Base-by-base conservation (phyloP, 2,329 filamentous ascomycete genomes). In the Trichophyton verrucosum region DNA sequence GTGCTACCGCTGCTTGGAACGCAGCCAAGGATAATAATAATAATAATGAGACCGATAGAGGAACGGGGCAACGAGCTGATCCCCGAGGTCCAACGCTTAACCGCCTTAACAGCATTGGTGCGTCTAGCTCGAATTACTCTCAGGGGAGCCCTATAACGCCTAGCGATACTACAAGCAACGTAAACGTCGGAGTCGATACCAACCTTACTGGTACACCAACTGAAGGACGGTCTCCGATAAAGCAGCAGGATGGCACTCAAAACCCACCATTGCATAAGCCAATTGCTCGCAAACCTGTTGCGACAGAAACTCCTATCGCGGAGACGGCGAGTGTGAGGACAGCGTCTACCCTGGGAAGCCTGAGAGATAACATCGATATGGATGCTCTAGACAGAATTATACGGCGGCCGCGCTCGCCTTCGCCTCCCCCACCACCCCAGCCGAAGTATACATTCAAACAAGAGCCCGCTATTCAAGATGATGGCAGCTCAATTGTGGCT, bases 401-500 rank as follows among this genome's bases (percentile, higher is more conserved):
- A n/a, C 66, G 70, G 62, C 49, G 60, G 17, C 61, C 64, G 13
- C 63, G 63, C 22, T 63, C 61, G 1, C 57, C 60, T 15, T 61
- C 60, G n/a, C 60, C 55, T 17, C 58, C 56, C 5, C 38, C 55
- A 24, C 58, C 46, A 24, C 55, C 38, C 9, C 44, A 55, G 46
- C 33, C 15, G 20, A 60, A 60, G 47, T 60, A 58, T 42, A 44
- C 57, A 24, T 40, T 20, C 40, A 42, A 61, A 38, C 33, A 42
- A 59, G 60, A 61, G 46, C 65, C 65, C 11, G 73, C 75, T 58
- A 74, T 74, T 62, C 67, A 73, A 62, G 86, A 88, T 62, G 86
- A 88, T 63, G 79, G 81, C 38, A 80, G 78, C 38, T 86, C 85
- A 6, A 82, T 82, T 3, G 78, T 79, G 11, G 86, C 86, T 27